Conservation (phyloP, 164 flowering plant species). For the Piper longum region DNA sequence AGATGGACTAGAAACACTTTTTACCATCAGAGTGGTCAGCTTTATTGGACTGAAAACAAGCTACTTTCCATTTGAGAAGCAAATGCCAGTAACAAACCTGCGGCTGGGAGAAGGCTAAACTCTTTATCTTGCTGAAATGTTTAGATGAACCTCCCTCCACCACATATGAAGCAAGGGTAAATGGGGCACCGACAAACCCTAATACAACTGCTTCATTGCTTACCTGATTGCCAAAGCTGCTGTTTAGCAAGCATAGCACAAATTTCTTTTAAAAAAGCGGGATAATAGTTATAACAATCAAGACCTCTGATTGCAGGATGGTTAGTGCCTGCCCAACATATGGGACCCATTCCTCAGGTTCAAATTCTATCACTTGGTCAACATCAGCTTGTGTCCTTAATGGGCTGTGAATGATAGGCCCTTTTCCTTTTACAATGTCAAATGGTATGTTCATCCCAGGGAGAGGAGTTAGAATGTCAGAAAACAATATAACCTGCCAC, state of each 20-base stretch:
- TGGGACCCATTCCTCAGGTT: slow-evolving; percentile 79
- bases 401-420: slow-evolving; percentile 78
- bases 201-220: slow-evolving; percentile 78
- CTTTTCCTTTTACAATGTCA: slow-evolving; percentile 94
- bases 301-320: slow-evolving; percentile 68
- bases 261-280: not conserved
- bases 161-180: slow-evolving; percentile 84
- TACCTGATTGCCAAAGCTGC: slow-evolving; percentile 29
- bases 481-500: slow-evolving; percentile 81
- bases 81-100: slow-evolving; percentile 32
- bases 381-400: slow-evolving; percentile 52
- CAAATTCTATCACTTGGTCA: slow-evolving; percentile 70
- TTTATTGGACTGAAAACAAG: not conserved
- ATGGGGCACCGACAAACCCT: slow-evolving; percentile 98
- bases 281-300: not conserved
- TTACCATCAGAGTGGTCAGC: not conserved
- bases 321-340: slow-evolving; percentile 91
- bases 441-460: slow-evolving; percentile 97
- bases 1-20: too few relatives aligned
- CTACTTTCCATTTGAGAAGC: not conserved
- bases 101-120: slow-evolving; percentile 84
- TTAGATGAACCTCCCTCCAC: slow-evolving; percentile 98
- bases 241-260: not conserved
- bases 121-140: slow-evolving; percentile 80
- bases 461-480: slow-evolving; percentile 94